Conservation (phyloP, 768 basidiomycete genomes). For the Phlegmacium glaucopus region DNA sequence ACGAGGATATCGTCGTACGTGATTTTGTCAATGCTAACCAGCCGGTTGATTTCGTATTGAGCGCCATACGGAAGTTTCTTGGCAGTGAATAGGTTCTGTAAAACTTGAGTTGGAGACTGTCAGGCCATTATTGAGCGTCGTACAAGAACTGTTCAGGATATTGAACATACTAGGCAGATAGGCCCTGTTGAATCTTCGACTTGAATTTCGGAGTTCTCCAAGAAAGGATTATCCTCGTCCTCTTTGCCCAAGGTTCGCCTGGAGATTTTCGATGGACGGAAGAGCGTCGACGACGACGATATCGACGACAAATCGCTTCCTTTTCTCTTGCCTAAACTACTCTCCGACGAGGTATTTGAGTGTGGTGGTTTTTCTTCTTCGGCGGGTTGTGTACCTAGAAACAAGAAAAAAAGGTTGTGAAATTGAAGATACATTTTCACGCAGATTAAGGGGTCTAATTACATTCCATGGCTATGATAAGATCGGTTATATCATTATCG, state of each 20-base stretch:
- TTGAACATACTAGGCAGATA: constrained; percentile 12
- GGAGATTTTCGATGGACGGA: constrained; percentile 20
- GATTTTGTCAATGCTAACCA: constrained; percentile 28
- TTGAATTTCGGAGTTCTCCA: background rate
- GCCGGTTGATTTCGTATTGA: constrained; percentile 52
- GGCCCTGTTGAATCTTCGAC: constrained; percentile 10
- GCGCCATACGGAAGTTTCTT: constrained; percentile 39
- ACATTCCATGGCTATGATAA: constrained; percentile 11
- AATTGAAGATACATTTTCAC: constrained; percentile 2
- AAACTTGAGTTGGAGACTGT: constrained; percentile 18
- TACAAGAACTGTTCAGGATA: background rate
- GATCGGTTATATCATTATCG: constrained; percentile 20
- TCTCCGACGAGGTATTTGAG: constrained; percentile 16
- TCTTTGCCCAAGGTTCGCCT: constrained; percentile 9
- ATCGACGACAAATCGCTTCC: constrained; percentile 13
- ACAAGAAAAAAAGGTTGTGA: background rate
- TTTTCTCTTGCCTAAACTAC: constrained; percentile 28
- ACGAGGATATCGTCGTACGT: constrained; percentile 28
- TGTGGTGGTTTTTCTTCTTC: constrained; percentile 10
- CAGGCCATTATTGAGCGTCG: background rate
- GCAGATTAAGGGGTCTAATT: background rate
- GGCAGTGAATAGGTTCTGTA: constrained; percentile 23
- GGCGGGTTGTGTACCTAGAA: constrained; percentile 9
- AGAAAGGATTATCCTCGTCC: constrained; percentile 15
- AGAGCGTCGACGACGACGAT: constrained; percentile 14